Conservation (phyloP, 176 grass and related monocot species). For the Oryza coarctata region DNA sequence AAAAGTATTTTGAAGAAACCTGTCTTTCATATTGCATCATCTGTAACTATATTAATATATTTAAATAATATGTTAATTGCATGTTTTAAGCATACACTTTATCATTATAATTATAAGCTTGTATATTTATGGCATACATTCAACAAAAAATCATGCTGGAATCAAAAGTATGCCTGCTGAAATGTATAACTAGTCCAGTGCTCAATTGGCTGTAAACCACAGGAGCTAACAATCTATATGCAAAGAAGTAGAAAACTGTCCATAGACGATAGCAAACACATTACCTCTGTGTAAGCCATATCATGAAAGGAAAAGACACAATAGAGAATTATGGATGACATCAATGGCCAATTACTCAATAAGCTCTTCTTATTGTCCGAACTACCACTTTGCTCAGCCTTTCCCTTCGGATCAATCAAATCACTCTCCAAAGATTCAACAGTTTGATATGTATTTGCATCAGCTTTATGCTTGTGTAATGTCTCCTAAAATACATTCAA, state of each 20-base stretch:
- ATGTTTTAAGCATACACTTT: background rate
- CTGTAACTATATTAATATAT: background rate
- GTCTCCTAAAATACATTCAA: slow-evolving; percentile 60
- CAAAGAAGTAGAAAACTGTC: background rate
- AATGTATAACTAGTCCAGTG: background rate
- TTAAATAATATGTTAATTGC: background rate
- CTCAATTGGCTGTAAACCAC: background rate
- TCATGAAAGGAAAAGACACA: slow-evolving; percentile 89
- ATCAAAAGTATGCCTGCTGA: background rate
- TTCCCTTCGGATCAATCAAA: slow-evolving; percentile 42
- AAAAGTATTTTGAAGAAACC: background rate
- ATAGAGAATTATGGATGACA: slow-evolving; percentile 90
- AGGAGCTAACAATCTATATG: slow-evolving; percentile 14
- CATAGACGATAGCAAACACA: background rate
- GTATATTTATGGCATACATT: background rate
- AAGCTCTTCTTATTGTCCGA: slow-evolving; percentile 51
- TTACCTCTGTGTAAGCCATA: slow-evolving; percentile 85
- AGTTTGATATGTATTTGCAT: slow-evolving; percentile 18
- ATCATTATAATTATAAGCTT: background rate
- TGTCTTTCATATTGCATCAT: background rate
- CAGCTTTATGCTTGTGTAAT: slow-evolving; percentile 68
- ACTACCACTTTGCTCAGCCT: slow-evolving; percentile 37
- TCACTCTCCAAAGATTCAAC: slow-evolving; percentile 63
- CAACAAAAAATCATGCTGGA: background rate
- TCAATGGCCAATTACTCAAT: slow-evolving; percentile 93